phyloP scores from a whole-genome alignment of 2,329 filamentous ascomycete species.

The Emmonsiellopsis sp. region DNA sequence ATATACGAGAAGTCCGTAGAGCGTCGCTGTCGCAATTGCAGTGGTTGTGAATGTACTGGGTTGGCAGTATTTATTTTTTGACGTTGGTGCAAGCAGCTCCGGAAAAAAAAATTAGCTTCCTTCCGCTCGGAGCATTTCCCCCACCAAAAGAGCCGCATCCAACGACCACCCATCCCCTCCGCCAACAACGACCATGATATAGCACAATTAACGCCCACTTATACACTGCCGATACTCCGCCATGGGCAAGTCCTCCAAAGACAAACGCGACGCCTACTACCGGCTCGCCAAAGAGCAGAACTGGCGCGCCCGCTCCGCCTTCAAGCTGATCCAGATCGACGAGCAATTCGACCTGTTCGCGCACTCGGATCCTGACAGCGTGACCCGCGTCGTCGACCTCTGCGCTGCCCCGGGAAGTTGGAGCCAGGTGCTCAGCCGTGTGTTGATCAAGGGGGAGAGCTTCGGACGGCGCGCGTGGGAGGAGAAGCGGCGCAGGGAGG shows the following conservation, averaged over 20 bases:
- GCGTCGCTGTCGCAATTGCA: too few species aligned
- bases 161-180: neutral
- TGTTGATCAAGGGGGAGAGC: constrained; percentile 86
- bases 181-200: neutral
- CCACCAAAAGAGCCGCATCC: too few species aligned
- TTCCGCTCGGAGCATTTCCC: neutral
- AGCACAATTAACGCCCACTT: neutral
- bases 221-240: constrained; percentile 1
- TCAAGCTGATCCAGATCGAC: constrained; percentile 93
- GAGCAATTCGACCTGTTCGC: constrained; percentile 91
- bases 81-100: neutral
- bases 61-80: too few species aligned
- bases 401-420: constrained; percentile 94
- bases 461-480: constrained; percentile 82
- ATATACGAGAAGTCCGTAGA: neutral
- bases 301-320: constrained; percentile 91
- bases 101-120: neutral
- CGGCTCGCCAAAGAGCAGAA: constrained; percentile 97
- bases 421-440: constrained; percentile 91
- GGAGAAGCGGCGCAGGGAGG: constrained; percentile 62
- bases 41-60: too few species aligned
- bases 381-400: constrained; percentile 87
- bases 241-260: constrained; percentile 97
- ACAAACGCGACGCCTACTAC: constrained; percentile 97
- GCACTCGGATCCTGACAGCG: constrained; percentile 49